Base-by-base conservation (phyloP, 2,329 filamentous ascomycete species). In the Epichloe bromicola region DNA sequence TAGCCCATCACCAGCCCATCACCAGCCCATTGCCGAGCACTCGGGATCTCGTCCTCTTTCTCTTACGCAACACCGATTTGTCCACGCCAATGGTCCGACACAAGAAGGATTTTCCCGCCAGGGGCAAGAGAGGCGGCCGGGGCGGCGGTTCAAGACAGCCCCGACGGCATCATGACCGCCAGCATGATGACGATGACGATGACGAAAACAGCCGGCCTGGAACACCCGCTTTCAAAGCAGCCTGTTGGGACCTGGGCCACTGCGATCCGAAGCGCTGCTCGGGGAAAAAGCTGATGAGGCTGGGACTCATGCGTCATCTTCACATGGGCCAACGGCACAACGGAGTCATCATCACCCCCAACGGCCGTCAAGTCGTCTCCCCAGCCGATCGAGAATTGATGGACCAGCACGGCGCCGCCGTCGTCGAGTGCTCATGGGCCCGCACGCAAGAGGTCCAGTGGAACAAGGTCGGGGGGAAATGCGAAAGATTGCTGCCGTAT, bases 401-500 rank as follows among this genome's bases (percentile, higher is more conserved):
- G 60, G 88, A 94, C 60, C 84, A 89, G 66, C 86, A 87, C 63
- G 93, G 93, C 56, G 91, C 90, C 19, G 93, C 93, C 3, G 93
- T 98, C 3, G 93, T 98, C 17, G 93, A 98, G 71, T 95, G 90
- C 63, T 95, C 88, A 23, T 98, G 93, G 93, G 94, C 94, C 3
- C 78, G 93, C 53, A 88, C 94, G 7, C 77, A 86, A 46, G 93
- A 98, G 67, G 83, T 98, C 5, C 90, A 91, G 49, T 98, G 91
- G 81, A 76, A 74, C 53, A 86, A 86, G 58, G 95, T 98, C 53
- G 93, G 93, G 30, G 23, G 93, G 93, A 93, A 90, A 67, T 95
- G 90, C 67, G 89, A 95, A 72, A 76, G 93, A 50, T 68, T 96
- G 56, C 72, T 98, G 51, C 93, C 93, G 0, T 98, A 98, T 66